phyloP scores from a whole-genome alignment of 768 basidiomycete genomes.

The Podaxis pistillaris region DNA sequence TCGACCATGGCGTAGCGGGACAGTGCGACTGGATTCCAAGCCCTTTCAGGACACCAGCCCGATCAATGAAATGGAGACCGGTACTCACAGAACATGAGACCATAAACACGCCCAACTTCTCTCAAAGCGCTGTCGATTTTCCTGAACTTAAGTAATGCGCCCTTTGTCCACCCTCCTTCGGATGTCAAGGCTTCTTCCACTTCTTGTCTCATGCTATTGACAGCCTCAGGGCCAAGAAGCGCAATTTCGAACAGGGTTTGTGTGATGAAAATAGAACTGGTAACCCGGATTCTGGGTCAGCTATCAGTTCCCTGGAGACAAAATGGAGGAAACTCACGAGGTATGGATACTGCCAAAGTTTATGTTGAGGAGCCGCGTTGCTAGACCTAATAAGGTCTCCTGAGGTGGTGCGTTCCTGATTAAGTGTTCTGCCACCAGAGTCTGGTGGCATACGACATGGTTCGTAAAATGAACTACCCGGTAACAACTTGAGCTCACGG shows the following conservation, averaged over 20 bases:
- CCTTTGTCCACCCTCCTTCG: slow-evolving; percentile 37
- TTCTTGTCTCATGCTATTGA: slow-evolving; percentile 32
- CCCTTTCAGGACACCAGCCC: not conserved
- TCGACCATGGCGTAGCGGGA: slow-evolving; percentile 27
- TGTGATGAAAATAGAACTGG: slow-evolving; percentile 36
- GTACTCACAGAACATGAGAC: slow-evolving; percentile 31
- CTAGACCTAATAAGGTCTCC: slow-evolving; percentile 30
- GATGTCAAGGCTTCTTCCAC: slow-evolving; percentile 30
- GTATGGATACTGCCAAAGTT: slow-evolving; percentile 40
- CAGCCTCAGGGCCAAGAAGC: slow-evolving; percentile 24
- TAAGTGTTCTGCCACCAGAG: slow-evolving; percentile 29
- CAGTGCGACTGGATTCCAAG: slow-evolving; percentile 26
- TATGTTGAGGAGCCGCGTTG: slow-evolving; percentile 35
- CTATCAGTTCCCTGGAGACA: not conserved
- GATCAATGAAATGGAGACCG: not conserved
- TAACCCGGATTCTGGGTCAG: not conserved
- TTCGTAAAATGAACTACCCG: not conserved
- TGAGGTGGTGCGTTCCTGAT: slow-evolving; percentile 28
- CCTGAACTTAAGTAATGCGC: slow-evolving; percentile 29
- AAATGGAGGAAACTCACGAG: slow-evolving; percentile 24
- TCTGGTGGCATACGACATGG: slow-evolving; percentile 12
- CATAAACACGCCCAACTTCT: slow-evolving; percentile 34
- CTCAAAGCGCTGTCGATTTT: slow-evolving; percentile 36
- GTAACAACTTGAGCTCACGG: slow-evolving; percentile 19
- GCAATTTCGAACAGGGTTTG: slow-evolving; percentile 35